Conservation (phyloP, 768 basidiomycete species). For the Hydnomerulius pinastri region DNA sequence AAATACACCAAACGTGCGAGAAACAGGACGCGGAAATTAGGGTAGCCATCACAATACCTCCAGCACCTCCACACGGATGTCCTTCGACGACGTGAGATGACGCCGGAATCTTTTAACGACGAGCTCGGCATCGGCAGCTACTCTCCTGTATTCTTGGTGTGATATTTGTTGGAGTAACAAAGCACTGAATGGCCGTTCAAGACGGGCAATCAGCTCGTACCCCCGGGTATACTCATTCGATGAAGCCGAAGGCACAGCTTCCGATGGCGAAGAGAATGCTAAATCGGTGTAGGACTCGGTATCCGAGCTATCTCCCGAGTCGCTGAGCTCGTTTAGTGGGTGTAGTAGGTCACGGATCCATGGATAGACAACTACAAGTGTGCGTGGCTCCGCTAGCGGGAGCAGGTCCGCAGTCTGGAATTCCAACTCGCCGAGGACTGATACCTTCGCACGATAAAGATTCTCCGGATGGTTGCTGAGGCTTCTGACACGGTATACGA, state of each 20-base stretch:
- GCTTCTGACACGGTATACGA: conserved; percentile 4
- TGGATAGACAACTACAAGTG: conserved; percentile 8
- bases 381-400: neutral
- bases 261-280: neutral
- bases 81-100: neutral
- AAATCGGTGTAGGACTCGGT: neutral
- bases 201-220: conserved; percentile 4
- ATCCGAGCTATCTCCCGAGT: neutral
- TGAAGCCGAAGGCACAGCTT: neutral
- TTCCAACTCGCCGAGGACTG: conserved; percentile 2
- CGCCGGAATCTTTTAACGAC: conserved; percentile 25
- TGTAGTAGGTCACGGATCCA: conserved; percentile 10
- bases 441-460: conserved; percentile 3
- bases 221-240: neutral
- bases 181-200: conserved; percentile 1
- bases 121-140: neutral
- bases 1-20: no score
- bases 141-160: conserved; percentile 25
- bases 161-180: conserved; percentile 24
- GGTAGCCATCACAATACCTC: neutral
- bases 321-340: neutral
- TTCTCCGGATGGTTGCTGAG: neutral
- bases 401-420: conserved; percentile 1
- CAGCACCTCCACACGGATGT: neutral
- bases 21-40: neutral